Conservation (phyloP, 805 yeast species). For the Metschnikowia baotianmanensis region DNA sequence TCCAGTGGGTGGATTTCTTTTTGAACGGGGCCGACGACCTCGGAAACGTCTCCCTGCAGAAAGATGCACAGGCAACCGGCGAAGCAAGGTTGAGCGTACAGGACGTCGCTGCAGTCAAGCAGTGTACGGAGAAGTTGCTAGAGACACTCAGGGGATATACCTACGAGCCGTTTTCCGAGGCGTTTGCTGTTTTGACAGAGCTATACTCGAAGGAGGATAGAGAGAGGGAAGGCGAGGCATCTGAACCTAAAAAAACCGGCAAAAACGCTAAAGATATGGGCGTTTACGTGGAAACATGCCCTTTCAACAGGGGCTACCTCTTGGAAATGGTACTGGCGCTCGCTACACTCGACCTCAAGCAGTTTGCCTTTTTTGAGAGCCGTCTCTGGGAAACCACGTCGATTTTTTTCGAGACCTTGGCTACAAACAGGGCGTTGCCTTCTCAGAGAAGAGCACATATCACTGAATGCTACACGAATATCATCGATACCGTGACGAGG, state of each 20-base stretch:
- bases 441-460: constrained; percentile 46
- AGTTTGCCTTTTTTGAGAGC: constrained; percentile 44
- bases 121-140: constrained; percentile 55
- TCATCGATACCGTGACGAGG: constrained; percentile 42
- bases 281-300: constrained; percentile 47
- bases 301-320: constrained; percentile 55
- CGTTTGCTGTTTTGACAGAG: constrained; percentile 47
- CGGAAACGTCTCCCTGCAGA: constrained; percentile 34
- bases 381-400: constrained; percentile 48
- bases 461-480: constrained; percentile 50
- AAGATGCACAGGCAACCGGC: constrained; percentile 18
- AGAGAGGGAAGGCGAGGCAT: neutral
- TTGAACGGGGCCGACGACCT: constrained; percentile 53
- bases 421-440: constrained; percentile 41
- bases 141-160: constrained; percentile 62
- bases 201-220: too few relatives aligned
- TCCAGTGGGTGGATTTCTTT: constrained; percentile 78
- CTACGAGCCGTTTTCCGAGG: constrained; percentile 44
- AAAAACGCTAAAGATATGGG: too few relatives aligned
- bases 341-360: constrained; percentile 47
- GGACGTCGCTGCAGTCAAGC: constrained; percentile 53
- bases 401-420: constrained; percentile 45
- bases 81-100: constrained; percentile 39
- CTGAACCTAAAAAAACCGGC: neutral
- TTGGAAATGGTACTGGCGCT: constrained; percentile 53